Base-by-base conservation (phyloP, 306 rosid genomes). In the Casuarina glauca region DNA sequence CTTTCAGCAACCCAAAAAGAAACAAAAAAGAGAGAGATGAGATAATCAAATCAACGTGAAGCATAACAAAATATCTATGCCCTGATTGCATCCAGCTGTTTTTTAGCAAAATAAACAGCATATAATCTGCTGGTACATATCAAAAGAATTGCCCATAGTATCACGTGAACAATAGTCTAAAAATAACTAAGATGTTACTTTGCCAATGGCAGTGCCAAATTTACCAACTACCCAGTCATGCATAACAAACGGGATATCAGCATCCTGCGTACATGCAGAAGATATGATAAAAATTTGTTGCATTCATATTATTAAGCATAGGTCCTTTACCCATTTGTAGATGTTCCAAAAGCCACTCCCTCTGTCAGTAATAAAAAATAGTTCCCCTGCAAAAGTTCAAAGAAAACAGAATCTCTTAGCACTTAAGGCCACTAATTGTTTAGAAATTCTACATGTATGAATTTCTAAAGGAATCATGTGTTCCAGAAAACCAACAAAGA, bases 291-390 rank as follows among this genome's bases (percentile, higher is more conserved):
- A 26, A 26, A 26, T 26, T 26, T 26, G 32, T 26, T 26, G 32
- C 32, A 26, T 26, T 26, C 32, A 26, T 26, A 26, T 64, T 6
- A 64, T 1, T 39, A 19, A 64, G 16, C 1, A 39, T 20, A 76
- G 17, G 55, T 64, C 84, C 62, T 69, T 85, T 88, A 95, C 99
- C 98, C 99, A 95, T 91, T 89, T 93, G 82, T 91, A 87, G 76
- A 95, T 82, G 86, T 95, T 95, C 99, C 99, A 95, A 78, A 87
- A 95, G 43, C 99, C 99, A 87, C 77, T 84, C 57, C 73, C 80
- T 63, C 91, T 91, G 80, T 95, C 99, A 7, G 98, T 89, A 70
- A 95, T 82, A 80, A 95, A 93, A 82, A 86, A 93, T 11, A 95
- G 88, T 67, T 93, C 94, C 72, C 99, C 97, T 95, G 91, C 96